These are phyloP conservation scores for Omphalea diandra DNA, from an alignment of 441 rosid genomes.

Conservation along the genomic window DNA sequence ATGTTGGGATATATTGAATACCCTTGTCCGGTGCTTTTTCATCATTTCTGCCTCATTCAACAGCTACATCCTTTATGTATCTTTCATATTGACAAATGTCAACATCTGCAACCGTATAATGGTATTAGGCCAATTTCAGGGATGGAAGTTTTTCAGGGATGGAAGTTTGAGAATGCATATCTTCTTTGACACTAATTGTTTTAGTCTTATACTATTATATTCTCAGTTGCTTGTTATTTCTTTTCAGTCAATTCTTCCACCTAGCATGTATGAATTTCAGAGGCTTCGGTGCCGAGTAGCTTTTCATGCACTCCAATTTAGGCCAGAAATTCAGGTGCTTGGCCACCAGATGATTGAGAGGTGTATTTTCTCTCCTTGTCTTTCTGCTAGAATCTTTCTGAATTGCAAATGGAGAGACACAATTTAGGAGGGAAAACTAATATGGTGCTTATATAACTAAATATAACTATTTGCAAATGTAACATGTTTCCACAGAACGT, in stretches of 20 bases:
- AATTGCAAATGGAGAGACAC: not conserved
- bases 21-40: not conserved
- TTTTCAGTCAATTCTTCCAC: constrained; percentile 81
- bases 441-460: too few species aligned
- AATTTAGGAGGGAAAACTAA: not conserved
- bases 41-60: not conserved
- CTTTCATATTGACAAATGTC: not conserved
- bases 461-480: not conserved
- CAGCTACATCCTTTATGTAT: not conserved
- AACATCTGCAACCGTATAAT: not conserved
- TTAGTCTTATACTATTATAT: not conserved
- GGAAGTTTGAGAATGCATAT: not conserved
- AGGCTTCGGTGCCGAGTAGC: constrained; percentile 97
- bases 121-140: constrained; percentile 6
- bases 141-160: too few species aligned
- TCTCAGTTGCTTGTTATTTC: constrained; percentile 17
- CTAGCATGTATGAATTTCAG: constrained; percentile 78
- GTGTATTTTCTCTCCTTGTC: constrained; percentile 34
- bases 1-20: not conserved
- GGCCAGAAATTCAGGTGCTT: constrained; percentile 73
- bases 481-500: not conserved
- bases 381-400: constrained; percentile 17
- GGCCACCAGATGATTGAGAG: constrained; percentile 84
- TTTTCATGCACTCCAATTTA: constrained; percentile 94
- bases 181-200: not conserved